Base-by-base conservation (phyloP, 345 rosid genomes). In the Bretschneidera sinensis region DNA sequence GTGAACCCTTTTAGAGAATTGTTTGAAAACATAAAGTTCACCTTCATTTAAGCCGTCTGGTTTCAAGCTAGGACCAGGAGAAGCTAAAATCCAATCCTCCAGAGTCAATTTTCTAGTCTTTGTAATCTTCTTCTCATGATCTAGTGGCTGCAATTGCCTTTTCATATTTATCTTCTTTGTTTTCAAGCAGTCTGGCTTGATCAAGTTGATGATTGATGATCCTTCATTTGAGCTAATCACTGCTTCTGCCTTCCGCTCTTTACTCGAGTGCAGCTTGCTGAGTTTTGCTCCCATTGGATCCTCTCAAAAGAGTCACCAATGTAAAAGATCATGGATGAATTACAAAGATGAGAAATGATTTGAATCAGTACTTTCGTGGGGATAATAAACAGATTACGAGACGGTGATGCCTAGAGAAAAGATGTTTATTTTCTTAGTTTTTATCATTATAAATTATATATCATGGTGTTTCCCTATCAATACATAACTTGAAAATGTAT, bases 81-180 rank as follows among this genome's bases (percentile, higher is more conserved):
- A 77, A 23, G 67, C 54, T 49, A 72, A 10, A 21, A 77, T 66
- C 61, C 71, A 77, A 0, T 82, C 79, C 68, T 65, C 78, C 39
- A 82, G 54, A 18, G 80, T 82, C 54, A 49, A 13, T 24, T 62
- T 48, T 9, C 55, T 54, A 24, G n/a, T 45, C 21, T 51, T 18
- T 13, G 47, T 13, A 0, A 21, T 51, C 20, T 22, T 64, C 22
- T 55, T 71, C 35, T 34, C 8, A 3, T 2, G 57, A 5, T 59
- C 25, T 43, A 20, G n/a, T n/a, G n/a, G 63, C 34, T 33, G 60
- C 52, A 23, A 1, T 14, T 19, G 24, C 18, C 43, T 10, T 21
- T 39, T 71, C 67, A 35, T n/a, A n/a, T 43, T 52, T 28, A 0
- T n/a, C 66, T 52, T 67, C 64, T 57, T 71, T 16, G 17, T 39